Evolutionary conservation across 164 flowering plant species (phyloP), one percentile per base, ranked within the genome.

Genomic region (Vitis cinerea): DNA sequence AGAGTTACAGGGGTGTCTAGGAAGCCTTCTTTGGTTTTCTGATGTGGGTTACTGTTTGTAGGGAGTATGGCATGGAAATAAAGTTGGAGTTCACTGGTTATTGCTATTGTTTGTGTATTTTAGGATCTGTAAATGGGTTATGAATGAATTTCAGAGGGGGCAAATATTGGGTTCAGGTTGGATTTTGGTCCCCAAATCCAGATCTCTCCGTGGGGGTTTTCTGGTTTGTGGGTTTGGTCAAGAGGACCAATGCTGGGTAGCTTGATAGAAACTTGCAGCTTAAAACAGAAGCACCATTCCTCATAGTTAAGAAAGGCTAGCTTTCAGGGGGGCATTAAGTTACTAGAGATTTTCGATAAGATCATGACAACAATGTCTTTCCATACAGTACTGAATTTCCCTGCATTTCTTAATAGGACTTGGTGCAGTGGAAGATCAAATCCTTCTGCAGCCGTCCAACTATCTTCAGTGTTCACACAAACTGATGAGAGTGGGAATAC

Each of bases 401-500:
- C 80, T 48, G 65, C 79, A 47, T 61, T 70, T 70, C 58, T 81
- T 16, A 74, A 73, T 27, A 77, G 65, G 55, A 70, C 65, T 51
- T 75, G 51, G 16, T 52, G 47, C 27, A 80, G 66, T 74, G 62
- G 65, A 72, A 71, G 77, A 71, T 59, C 64, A n/a, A 72, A 52
- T 68, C 66, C 65, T n/a, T 61, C 51, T 29, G 54, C 59, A 3
- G 69, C 72, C 56, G 67, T 75, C 15, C 74, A 65, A 53, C 57
- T 72, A 10, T 70, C 69, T n/a, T 78, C 83, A 6, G 23, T 74
- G 66, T 76, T 80, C 59, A 19, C 75, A 68, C 77, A 69, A 50
- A 74, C 74, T 16, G 70, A 76, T 64, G 82, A 77, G 50, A 70
- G 74, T 75, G 75, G 70, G 4, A 76, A 76, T 61, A 29, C 53